Conservation (phyloP, 768 basidiomycete species). For the Pilatotrama ljubarskyi region DNA sequence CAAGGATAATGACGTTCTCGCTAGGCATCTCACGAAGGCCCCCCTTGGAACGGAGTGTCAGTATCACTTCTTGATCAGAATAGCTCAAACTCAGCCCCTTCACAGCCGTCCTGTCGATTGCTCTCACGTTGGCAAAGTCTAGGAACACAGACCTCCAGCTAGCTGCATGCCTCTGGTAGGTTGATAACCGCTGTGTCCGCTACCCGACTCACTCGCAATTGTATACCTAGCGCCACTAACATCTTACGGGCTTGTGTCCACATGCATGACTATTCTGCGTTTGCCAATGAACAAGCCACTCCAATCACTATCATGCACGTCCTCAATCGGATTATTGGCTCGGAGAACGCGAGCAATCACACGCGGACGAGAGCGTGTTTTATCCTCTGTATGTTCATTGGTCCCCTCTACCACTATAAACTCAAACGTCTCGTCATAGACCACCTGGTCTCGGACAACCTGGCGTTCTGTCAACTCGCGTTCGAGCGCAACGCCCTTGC, state of each 20-base stretch:
- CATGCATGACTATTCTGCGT: slow-evolving; percentile 28
- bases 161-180: slow-evolving; percentile 69
- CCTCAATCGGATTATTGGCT: slow-evolving; percentile 58
- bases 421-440: slow-evolving; percentile 37
- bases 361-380: slow-evolving; percentile 71
- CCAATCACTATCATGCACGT: slow-evolving; percentile 68
- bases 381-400: slow-evolving; percentile 58
- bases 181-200: background rate
- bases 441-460: slow-evolving; percentile 71
- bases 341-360: slow-evolving; percentile 41
- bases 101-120: slow-evolving; percentile 42
- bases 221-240: slow-evolving; percentile 51
- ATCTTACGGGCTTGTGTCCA: slow-evolving; percentile 54
- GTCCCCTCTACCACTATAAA: background rate
- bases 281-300: slow-evolving; percentile 42
- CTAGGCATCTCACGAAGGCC: slow-evolving; percentile 47
- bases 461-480: slow-evolving; percentile 63
- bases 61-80: slow-evolving; percentile 9
- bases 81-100: background rate
- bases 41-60: slow-evolving; percentile 43
- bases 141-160: slow-evolving; percentile 63
- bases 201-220: background rate
- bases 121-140: slow-evolving; percentile 57
- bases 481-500: slow-evolving; percentile 68
- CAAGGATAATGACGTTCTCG: slow-evolving; percentile 59